A percentile compares a stretch with the other conserved stretches of the same genome.
Evolutionary conservation across 1,284 basidiomycete genomes (phyloP).

Genomic region (Stereum hirsutum): DNA sequence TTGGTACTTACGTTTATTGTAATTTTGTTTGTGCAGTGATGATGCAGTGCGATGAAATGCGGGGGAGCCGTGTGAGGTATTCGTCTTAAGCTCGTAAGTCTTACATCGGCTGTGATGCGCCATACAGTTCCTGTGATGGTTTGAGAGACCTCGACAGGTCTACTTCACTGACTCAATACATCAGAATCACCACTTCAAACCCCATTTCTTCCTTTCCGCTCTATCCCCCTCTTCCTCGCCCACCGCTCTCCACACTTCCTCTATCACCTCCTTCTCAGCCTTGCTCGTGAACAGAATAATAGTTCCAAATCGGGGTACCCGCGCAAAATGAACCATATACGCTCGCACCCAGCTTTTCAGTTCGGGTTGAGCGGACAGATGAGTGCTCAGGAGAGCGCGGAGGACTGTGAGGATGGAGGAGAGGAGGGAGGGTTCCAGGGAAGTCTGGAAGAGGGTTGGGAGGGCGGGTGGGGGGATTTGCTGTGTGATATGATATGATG

Average conservation of each 20-base stretch:
- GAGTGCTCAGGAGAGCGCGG: neutral
- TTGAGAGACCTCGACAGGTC: no score
- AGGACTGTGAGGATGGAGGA: constrained; percentile 34
- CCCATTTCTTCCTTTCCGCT: no score
- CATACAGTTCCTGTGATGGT: no score
- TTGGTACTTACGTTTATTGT: no score
- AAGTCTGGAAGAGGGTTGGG: constrained; percentile 53
- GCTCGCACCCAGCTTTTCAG: neutral
- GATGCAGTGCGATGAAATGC: no score
- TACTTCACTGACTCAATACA: no score
- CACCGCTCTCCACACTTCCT: neutral
- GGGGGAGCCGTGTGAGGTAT: no score
- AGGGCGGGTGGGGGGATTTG: constrained; percentile 42
- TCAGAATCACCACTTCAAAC: no score
- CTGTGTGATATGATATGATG: constrained; percentile 19
- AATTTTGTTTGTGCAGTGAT: no score
- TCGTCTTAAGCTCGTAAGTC: no score
- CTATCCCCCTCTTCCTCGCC: no score
- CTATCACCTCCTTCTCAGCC: neutral
- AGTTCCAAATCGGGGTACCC: neutral
- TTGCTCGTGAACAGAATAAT: neutral
- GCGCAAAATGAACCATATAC: neutral
- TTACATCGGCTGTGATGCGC: no score
- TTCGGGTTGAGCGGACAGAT: neutral
- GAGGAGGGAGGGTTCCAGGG: constrained; percentile 46